Evolutionary conservation across 2,329 filamentous ascomycete genomes (phyloP), one percentile per base, ranked within the genome.

Genomic region (Xylariaceae sp.): DNA sequence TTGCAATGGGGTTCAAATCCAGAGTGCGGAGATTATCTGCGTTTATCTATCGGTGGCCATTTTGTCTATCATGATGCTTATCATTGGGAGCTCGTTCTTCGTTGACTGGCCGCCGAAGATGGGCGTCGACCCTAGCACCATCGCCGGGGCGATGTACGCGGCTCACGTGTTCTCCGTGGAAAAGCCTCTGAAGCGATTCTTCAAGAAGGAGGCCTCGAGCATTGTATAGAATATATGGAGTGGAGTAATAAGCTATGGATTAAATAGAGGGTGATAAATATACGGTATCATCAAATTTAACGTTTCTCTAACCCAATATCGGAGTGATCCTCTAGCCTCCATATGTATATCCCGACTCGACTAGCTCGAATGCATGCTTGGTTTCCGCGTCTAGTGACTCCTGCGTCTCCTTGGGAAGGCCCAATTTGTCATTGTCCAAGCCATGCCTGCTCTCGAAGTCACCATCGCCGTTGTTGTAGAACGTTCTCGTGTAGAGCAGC

Each of bases 361-460:
- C 60, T 9, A 63, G 37, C 6, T 78, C 73, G 0, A 87, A 62
- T 0, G 78, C 82, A 21, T 69, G 68, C 68, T 74, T 78, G 0
- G 82, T 89, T 21, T 74, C 73, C 58, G 82, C 79, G 63, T 89
- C 85, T 41, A 89, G 60, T 39, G 80, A 77, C 69, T 89, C 87
- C 59, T 81, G 56, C 12, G 53, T 55, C 26, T 56, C 57, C 50
- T 54, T 73, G 0, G 82, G 79, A 66, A 90, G 71, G 0, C 78
- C 82, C n/a, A 90, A 71, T 4, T 75, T 63, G 12, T 79, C 76
- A 60, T 89, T 89, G 2, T 76, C 74, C 14, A 77, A 60, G 3
- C 69, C 71, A 31, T 72, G 73, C 48, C 74, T 77, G 31, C 69
- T 74, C 53, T 80, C 79, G 60, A 79, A 75, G 5, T 80, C 72